Evolutionary conservation across 768 basidiomycete species (phyloP).

Genomic region (Phaeotremella fagi): DNA sequence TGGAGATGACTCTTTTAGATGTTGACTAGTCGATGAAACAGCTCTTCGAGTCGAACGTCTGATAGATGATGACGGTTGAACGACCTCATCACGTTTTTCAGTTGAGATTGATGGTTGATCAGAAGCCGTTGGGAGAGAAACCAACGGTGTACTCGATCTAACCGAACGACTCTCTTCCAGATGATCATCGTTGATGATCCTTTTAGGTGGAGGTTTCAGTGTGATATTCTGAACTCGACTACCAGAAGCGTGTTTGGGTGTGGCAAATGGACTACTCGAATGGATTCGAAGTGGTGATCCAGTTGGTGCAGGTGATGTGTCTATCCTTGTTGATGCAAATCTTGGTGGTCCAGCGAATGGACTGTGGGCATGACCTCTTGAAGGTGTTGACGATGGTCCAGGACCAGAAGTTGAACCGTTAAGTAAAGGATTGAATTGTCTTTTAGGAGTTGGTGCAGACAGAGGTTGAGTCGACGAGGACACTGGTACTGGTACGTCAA

Average conservation of each 20-base stretch:
- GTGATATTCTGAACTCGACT: not conserved
- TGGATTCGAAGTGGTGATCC: conserved; percentile 15
- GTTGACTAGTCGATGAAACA: not conserved
- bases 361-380: conserved; percentile 1
- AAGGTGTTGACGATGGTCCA: not conserved
- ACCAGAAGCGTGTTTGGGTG: not conserved
- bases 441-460: conserved; percentile 6
- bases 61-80: too few relatives aligned
- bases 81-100: too few relatives aligned
- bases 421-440: conserved; percentile 1
- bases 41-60: not conserved
- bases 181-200: conserved; percentile 37
- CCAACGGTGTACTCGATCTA: too few relatives aligned
- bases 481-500: not conserved
- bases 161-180: conserved; percentile 6
- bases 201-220: conserved; percentile 8
- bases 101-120: too few relatives aligned
- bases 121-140: too few relatives aligned
- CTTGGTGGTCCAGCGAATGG: conserved; percentile 39
- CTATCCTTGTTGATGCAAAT: conserved; percentile 20
- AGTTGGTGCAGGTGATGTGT: not conserved
- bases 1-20: conserved; percentile 1
- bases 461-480: not conserved
- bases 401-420: not conserved
- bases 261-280: conserved; percentile 32